A percentile compares a stretch with the other conserved stretches of the same genome.
Evolutionary conservation across 768 basidiomycete species (phyloP).

Genomic region (Candolleomyces efflorescens): DNA sequence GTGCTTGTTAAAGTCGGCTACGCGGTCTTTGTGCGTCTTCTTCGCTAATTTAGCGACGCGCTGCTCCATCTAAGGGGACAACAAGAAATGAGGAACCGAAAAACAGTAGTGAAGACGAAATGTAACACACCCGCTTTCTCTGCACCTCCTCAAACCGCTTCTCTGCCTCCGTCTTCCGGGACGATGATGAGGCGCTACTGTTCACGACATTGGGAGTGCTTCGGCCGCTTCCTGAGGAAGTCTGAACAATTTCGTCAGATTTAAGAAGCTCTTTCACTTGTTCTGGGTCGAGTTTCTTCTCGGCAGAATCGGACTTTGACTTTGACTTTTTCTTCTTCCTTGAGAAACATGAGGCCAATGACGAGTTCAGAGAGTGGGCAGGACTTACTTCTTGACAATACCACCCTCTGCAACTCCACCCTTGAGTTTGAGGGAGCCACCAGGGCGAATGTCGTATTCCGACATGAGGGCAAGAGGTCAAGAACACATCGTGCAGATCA

Average conservation of each 20-base stretch:
- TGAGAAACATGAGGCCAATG: slow-evolving; percentile 3
- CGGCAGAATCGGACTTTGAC: slow-evolving; percentile 45
- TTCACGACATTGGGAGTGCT: slow-evolving; percentile 55
- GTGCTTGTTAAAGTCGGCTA: slow-evolving; percentile 84
- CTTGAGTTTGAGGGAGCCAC: slow-evolving; percentile 89
- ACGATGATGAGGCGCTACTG: slow-evolving; percentile 40
- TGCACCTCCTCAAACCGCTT: slow-evolving; percentile 86
- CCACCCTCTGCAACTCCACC: slow-evolving; percentile 76
- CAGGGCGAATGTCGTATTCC: slow-evolving; percentile 81
- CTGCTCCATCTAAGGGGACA: slow-evolving; percentile 53
- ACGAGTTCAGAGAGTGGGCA: slow-evolving; percentile 4
- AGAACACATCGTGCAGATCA: slow-evolving; percentile 7
- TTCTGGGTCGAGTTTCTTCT: slow-evolving; percentile 42
- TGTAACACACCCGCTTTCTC: slow-evolving; percentile 64
- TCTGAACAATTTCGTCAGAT: slow-evolving; percentile 39
- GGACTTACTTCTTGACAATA: slow-evolving; percentile 73
- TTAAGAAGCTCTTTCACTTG: slow-evolving; percentile 47
- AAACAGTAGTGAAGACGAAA: not conserved
- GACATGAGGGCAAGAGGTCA: slow-evolving; percentile 48
- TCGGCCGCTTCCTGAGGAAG: slow-evolving; percentile 52
- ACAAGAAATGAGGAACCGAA: not conserved
- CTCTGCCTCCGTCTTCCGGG: slow-evolving; percentile 83
- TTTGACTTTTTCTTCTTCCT: slow-evolving; percentile 84
- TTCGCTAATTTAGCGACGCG: slow-evolving; percentile 72
- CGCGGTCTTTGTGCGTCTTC: slow-evolving; percentile 92